These are phyloP conservation scores for Triticum timopheevii DNA, from an alignment of 176 grass and related monocot genomes.

Conservation along the genomic window DNA sequence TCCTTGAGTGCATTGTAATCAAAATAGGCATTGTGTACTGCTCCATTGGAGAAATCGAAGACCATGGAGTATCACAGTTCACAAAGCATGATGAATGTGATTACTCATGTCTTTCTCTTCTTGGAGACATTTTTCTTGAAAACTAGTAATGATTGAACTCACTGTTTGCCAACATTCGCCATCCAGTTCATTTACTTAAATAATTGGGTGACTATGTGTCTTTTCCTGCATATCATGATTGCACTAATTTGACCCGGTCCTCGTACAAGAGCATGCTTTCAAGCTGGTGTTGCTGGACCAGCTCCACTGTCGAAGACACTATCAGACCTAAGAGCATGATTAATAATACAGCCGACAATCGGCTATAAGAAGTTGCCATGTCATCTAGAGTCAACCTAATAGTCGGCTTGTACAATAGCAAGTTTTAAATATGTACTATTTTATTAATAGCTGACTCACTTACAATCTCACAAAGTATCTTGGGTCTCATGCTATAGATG, in stretches of 20 bases:
- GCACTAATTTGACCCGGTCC: not conserved
- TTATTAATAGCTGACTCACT: no score
- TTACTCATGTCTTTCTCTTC: not conserved
- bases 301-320: constrained; percentile 50
- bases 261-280: constrained; percentile 50
- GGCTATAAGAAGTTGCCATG: no score
- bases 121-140: not conserved
- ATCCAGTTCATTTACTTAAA: not conserved
- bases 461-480: no score
- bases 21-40: not conserved
- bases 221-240: not conserved
- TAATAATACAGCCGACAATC: no score
- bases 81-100: not conserved
- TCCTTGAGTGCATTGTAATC: not conserved
- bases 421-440: no score
- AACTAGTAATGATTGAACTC: not conserved
- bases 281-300: constrained; percentile 50
- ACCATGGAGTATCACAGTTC: not conserved
- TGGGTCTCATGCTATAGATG: no score
- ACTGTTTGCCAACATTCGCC: not conserved
- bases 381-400: no score
- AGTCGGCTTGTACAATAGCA: no score
- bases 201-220: not conserved
- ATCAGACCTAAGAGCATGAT: constrained; percentile 23
- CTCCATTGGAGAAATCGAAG: not conserved